Evolutionary conservation across 179 eudicot species (phyloP), one percentile per base, ranked within the genome.

Genomic region (Vitellaria paradoxa): DNA sequence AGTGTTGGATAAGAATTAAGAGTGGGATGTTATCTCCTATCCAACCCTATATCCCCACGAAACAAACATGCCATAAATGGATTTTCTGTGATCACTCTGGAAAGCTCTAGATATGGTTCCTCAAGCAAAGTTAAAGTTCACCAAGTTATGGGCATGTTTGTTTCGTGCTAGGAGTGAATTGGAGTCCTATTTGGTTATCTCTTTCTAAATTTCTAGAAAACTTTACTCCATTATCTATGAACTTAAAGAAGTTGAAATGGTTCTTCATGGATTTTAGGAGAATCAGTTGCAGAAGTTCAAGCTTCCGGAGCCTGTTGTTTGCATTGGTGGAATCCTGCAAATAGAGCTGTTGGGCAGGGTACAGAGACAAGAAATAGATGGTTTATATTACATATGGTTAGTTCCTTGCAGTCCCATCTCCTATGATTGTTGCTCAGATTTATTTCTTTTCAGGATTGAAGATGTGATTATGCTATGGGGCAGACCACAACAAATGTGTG

Each of bases 311-410:
- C 90, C 91, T 50, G 90, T 81, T 78, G 77, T 86, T 68, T 88
- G 87, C 83, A 79, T 88, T 40, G 91, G 92, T 17, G 92, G 91
- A 72, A 62, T 79, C 46, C 14, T 89, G 70, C 82, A 84, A 71
- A 67, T 89, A 17, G 91, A 89, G 87, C 79, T 89, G 65, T 79
- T 87, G 76, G 92, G 91, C 63, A 84, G 91, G 71, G 87, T 86
- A 42, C 89, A 87, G 76, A 86, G 40, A 76, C 88, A 89, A 77
- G 85, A 83, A 67, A 61, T 60, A 79, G 92, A 89, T 75, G 83
- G 70, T 74, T 81, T 86, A 70, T 89, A 81, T 67, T 87, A 89
- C 46, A 80, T 87, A 68, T 86, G 92, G 92, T 89, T 21, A 80
- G 85, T 81, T 45, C 37, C 20, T 63, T 53, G 9, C 1, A 10